Evolutionary conservation across 805 yeast genomes (phyloP).

Genomic region (Wickerhamomyces xylosicus): DNA sequence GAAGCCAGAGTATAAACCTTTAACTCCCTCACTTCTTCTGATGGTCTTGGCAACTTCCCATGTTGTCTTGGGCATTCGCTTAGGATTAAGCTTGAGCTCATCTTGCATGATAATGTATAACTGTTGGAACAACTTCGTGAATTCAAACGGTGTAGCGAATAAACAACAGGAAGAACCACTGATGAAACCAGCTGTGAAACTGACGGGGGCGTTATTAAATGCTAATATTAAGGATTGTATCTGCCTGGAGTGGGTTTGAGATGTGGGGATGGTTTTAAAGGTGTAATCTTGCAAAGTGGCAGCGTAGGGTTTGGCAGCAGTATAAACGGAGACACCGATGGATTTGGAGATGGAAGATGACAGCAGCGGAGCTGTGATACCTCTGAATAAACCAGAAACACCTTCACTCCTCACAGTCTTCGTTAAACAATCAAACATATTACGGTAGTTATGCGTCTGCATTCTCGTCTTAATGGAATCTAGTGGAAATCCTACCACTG

Average conservation of each 20-base stretch:
- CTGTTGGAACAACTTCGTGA: conserved; percentile 75
- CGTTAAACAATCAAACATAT: conserved; percentile 45
- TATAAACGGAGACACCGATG: conserved; percentile 53
- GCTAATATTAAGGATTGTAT: conserved; percentile 11
- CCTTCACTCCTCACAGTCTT: conserved; percentile 56
- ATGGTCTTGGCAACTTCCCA: conserved; percentile 41
- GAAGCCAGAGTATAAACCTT: conserved; percentile 67
- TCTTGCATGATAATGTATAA: conserved; percentile 34
- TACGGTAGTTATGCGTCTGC: conserved; percentile 63
- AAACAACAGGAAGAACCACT: conserved; percentile 58
- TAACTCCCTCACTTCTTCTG: conserved; percentile 44
- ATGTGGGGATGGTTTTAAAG: conserved; percentile 8
- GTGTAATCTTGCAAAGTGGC: conserved; percentile 13
- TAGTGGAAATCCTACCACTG: conserved; percentile 71
- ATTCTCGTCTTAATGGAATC: conserved; percentile 83
- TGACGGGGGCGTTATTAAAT: conserved; percentile 32
- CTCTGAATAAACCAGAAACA: conserved; percentile 59
- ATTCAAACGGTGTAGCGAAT: conserved; percentile 78
- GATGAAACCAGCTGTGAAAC: conserved; percentile 46
- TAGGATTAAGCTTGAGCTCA: conserved; percentile 21
- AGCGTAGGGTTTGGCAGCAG: conserved; percentile 37
- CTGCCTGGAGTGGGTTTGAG: conserved; percentile 4
- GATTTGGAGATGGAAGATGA: conserved; percentile 60
- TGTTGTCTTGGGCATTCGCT: conserved; percentile 25
- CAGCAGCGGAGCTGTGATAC: conserved; percentile 63